These are phyloP conservation scores for Taiozyma onychis DNA, from an alignment of 1,139 yeast species.

Conservation along the genomic window DNA sequence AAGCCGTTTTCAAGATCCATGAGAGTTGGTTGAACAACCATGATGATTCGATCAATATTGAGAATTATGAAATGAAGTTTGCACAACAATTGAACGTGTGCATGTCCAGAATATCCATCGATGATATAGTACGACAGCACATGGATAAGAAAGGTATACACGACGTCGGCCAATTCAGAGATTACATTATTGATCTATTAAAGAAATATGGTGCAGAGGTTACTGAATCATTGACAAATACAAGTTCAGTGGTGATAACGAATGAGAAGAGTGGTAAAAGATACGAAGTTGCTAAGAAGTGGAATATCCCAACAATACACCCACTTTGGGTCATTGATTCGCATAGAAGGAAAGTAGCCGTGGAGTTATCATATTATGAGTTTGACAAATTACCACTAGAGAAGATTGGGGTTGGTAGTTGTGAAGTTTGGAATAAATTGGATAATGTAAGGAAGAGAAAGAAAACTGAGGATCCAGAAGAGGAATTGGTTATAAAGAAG, in stretches of 20 bases:
- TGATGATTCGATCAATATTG: slow-evolving; percentile 13
- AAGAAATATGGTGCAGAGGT: slow-evolving; percentile 53
- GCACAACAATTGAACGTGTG: slow-evolving; percentile 47
- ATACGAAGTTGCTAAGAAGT: slow-evolving; percentile 55
- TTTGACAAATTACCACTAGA: slow-evolving; percentile 25
- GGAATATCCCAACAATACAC: slow-evolving; percentile 67
- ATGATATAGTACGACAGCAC: slow-evolving; percentile 15
- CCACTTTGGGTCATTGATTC: slow-evolving; percentile 74
- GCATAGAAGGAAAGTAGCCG: slow-evolving; percentile 50
- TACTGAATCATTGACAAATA: slow-evolving; percentile 49
- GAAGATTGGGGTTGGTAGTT: slow-evolving; percentile 30
- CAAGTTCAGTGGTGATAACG: slow-evolving; percentile 48
- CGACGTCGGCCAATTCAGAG: slow-evolving; percentile 16
- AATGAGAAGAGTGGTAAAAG: slow-evolving; percentile 54
- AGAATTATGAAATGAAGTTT: slow-evolving; percentile 32
- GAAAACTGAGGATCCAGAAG: slow-evolving; percentile 13
- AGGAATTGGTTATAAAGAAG: slow-evolving; percentile 23
- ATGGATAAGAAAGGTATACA: slow-evolving; percentile 9
- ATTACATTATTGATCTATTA: slow-evolving; percentile 33
- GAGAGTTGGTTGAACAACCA: slow-evolving; percentile 50
- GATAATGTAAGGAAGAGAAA: slow-evolving; percentile 16
- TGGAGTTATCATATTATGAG: slow-evolving; percentile 46
- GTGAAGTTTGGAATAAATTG: slow-evolving; percentile 45
- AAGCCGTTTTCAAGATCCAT: slow-evolving; percentile 40
- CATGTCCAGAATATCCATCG: slow-evolving; percentile 42